Evolutionary conservation across 208 protist species (phyloP).

Genomic region (Trypanosoma avium): DNA sequence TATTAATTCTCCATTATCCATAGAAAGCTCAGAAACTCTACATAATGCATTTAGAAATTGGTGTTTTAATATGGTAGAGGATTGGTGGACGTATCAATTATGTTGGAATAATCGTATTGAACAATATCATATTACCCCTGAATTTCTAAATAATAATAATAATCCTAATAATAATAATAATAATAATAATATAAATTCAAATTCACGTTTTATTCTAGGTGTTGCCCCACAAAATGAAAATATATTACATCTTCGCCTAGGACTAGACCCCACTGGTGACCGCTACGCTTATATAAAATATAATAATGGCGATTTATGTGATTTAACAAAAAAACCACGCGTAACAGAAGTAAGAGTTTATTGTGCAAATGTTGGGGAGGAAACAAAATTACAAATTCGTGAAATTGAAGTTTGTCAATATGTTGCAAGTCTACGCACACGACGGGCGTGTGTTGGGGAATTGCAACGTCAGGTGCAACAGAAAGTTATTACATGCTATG

Average conservation of each 20-base stretch:
- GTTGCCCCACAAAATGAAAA: constrained; percentile 1
- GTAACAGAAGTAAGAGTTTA: constrained; percentile 32
- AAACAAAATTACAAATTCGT: neutral
- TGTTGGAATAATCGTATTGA: constrained; percentile 35
- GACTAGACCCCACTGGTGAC: constrained; percentile 9
- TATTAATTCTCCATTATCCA: constrained; percentile 5
- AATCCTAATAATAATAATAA: no score
- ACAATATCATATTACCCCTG: constrained; percentile 43
- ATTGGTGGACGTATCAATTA: constrained; percentile 43
- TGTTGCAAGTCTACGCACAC: constrained; percentile 25
- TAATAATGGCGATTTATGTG: constrained; percentile 22
- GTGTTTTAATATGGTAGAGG: constrained; percentile 15
- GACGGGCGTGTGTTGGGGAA: constrained; percentile 28
- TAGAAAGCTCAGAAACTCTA: neutral
- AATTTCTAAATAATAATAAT: no score
- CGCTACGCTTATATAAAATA: constrained; percentile 25
- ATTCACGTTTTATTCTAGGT: constrained; percentile 8
- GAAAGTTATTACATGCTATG: constrained; percentile 34
- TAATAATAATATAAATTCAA: no score
- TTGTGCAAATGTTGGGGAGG: constrained; percentile 12
- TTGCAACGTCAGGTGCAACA: constrained; percentile 27
- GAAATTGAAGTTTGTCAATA: constrained; percentile 51
- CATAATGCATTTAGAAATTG: neutral
- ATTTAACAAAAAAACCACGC: constrained; percentile 22
- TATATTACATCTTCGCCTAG: constrained; percentile 5